phyloP scores from a whole-genome alignment of 257 asterid genomes.

The Petunia axillaris region DNA sequence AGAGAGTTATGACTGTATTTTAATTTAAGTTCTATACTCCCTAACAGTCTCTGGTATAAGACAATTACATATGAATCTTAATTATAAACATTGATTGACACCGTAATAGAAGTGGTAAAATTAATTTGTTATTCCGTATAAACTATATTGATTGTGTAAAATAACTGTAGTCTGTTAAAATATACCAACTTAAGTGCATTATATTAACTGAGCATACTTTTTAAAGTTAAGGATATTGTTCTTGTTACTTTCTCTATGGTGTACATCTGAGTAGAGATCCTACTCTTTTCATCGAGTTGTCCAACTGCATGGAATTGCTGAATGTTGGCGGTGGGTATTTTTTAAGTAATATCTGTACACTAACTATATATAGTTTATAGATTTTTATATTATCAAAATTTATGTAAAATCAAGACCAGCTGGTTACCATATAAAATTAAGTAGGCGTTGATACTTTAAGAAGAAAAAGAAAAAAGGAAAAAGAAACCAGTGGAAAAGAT shows the following conservation, averaged over 20 bases:
- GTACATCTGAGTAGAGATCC: neutral
- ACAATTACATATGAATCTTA: no score
- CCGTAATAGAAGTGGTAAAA: no score
- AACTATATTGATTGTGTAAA: no score
- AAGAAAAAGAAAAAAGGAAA: no score
- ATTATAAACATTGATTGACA: no score
- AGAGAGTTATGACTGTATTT: no score
- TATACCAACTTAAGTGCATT: neutral
- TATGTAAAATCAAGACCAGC: neutral
- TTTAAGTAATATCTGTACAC: neutral
- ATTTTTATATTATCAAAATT: neutral
- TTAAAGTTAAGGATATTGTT: neutral
- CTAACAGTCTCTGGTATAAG: no score
- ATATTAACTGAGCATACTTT: neutral
- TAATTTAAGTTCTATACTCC: no score
- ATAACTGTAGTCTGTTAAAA: no score
- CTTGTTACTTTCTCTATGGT: neutral
- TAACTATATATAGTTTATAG: neutral
- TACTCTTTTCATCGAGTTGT: slow-evolving; percentile 19
- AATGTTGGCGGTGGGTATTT: neutral
- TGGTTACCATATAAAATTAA: neutral
- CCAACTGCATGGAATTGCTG: slow-evolving; percentile 27
- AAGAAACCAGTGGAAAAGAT: no score
- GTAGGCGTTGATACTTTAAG: neutral
- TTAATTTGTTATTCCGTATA: no score